Evolutionary conservation across 2,329 filamentous ascomycete species (phyloP).

Genomic region (Trichoderma guizhouense): DNA sequence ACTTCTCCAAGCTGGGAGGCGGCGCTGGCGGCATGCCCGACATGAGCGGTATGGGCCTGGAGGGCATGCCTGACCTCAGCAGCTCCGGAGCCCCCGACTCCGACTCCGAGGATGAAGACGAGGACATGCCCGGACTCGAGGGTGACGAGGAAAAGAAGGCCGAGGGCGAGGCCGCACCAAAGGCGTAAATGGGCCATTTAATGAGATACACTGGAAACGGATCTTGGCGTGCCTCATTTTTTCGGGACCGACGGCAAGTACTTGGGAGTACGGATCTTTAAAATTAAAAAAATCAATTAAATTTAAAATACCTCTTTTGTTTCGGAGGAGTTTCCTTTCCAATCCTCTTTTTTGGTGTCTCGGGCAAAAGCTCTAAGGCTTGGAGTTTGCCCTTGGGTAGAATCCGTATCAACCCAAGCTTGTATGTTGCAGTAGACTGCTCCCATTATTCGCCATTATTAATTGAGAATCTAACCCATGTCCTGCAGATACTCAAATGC

Average conservation of each 20-base stretch:
- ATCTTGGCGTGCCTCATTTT: slow-evolving; percentile 16
- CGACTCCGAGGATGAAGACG: slow-evolving; percentile 59
- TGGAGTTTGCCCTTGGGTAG: neutral
- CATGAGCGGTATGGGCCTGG: slow-evolving; percentile 43
- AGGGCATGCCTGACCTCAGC: slow-evolving; percentile 60
- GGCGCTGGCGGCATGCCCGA: slow-evolving; percentile 40
- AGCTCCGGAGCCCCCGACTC: slow-evolving; percentile 46
- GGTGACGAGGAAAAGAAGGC: slow-evolving; percentile 46
- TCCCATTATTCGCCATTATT: neutral
- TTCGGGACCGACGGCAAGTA: slow-evolving; percentile 2
- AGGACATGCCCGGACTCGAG: slow-evolving; percentile 83
- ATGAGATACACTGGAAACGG: slow-evolving; percentile 18
- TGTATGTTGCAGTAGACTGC: neutral
- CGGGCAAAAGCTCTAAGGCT: neutral
- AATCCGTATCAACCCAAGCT: neutral
- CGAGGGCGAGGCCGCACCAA: slow-evolving; percentile 42
- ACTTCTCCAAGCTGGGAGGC: slow-evolving; percentile 86
- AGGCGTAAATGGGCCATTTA: slow-evolving; percentile 29
- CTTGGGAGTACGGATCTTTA: slow-evolving; percentile 4
- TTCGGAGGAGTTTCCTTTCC: neutral
- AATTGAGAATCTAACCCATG: neutral
- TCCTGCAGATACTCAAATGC: neutral
- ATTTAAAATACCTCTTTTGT: neutral
- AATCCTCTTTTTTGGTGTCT: neutral
- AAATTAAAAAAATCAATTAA: neutral